Base-by-base conservation (phyloP, 192 early-diverging fungal genomes). In the Entrophospora sp. region DNA sequence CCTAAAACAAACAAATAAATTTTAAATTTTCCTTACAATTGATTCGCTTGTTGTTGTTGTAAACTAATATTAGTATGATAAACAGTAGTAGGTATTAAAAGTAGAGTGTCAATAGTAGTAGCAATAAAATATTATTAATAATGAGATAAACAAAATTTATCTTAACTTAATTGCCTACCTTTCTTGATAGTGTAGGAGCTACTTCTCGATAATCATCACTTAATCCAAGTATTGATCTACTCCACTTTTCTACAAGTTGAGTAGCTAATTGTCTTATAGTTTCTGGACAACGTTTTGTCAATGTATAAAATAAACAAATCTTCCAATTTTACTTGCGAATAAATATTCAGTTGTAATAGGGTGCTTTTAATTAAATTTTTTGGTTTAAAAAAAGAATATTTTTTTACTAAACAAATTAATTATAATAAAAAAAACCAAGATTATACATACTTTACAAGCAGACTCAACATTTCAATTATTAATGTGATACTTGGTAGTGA, bases 401-500 rank as follows among this genome's bases (percentile, higher is more conserved):
- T 31, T 31, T 25, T 28, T 1, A 53, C 27, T 12, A 31, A 16
- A 5, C 8, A 60, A 43, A 43, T 40, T 13, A 24, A 20, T 34
- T 25, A 22, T 4, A 43, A 37, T 16, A 20, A 6, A 3, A 28
- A 43, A 24, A 43, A 8, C 13, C 2, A 22, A 57, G 32, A 51
- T 28, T 48, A 74, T 48, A 14, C 24, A 53, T 72, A 91, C 74
- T 71, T 82, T 89, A 28, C 71, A n/a, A n/a, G n/a, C n/a, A n/a
- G n/a, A n/a, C 66, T 22, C 94, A 70, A 16, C 81, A 66, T n/a
- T 77, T 74, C 28, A 95, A 74, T 80, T 94, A 80, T 31, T 80
- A 95, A 83, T 67, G 92, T 91, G 44, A 93, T 75, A 66, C 78
- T 85, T 5, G 93, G 93, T 71, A 95, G 75, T 13, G 90, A 87